Evolutionary conservation across 176 grass and related monocot genomes (phyloP).

Genomic region (Avena sativa): DNA sequence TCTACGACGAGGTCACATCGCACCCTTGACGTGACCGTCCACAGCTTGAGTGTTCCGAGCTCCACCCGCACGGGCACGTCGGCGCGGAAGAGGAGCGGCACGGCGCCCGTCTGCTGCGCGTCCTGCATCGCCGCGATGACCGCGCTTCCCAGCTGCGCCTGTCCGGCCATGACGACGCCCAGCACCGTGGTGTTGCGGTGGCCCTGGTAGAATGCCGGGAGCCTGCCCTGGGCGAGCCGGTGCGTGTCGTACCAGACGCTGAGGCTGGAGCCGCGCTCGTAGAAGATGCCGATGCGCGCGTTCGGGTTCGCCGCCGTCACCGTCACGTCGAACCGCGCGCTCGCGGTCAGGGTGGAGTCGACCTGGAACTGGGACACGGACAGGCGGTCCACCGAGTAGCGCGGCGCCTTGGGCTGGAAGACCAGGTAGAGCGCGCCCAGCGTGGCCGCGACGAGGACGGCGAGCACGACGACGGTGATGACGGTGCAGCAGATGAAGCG

Average conservation of each 20-base stretch:
- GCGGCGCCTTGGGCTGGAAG: conserved; percentile 75
- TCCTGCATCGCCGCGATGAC: conserved; percentile 50
- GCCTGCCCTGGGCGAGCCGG: conserved; percentile 50
- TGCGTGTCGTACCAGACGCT: conserved; percentile 55
- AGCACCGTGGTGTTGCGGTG: conserved; percentile 80
- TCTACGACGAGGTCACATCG: conserved; percentile 74
- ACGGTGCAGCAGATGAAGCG: conserved; percentile 59
- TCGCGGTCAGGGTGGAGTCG: conserved; percentile 46
- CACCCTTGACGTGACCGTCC: conserved; percentile 75
- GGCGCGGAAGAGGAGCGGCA: conserved; percentile 73
- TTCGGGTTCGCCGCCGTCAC: conserved; percentile 82
- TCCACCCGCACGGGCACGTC: conserved; percentile 73
- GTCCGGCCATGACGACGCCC: conserved; percentile 50
- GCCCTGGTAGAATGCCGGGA: conserved; percentile 83
- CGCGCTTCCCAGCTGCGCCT: conserved; percentile 59
- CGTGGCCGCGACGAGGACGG: conserved; percentile 48
- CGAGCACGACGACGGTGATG: conserved; percentile 26
- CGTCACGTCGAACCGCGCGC: conserved; percentile 67
- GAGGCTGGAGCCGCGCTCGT: conserved; percentile 63
- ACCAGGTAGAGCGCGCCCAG: conserved; percentile 58
- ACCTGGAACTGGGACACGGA: conserved; percentile 57
- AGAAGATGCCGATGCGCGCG: conserved; percentile 64
- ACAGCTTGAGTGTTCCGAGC: conserved; percentile 62
- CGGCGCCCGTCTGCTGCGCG: conserved; percentile 60
- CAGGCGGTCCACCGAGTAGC: conserved; percentile 80